These are phyloP conservation scores for Microdochium nivale DNA, from an alignment of 2,329 filamentous ascomycete genomes.

Conservation along the genomic window DNA sequence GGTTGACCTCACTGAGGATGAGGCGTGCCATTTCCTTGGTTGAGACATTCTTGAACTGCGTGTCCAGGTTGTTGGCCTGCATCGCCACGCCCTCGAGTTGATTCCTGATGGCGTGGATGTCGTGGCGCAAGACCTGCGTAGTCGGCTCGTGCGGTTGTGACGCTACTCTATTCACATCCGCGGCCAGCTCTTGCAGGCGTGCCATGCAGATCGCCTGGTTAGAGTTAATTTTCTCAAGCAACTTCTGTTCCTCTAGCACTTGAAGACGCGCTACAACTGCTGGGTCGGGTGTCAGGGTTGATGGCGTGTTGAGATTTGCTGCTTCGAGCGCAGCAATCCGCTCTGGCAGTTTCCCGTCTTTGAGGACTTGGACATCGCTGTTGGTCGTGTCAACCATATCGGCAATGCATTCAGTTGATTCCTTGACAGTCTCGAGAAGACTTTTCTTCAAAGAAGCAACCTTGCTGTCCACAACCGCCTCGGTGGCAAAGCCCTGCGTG, in stretches of 20 bases:
- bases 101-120: neutral
- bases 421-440: neutral
- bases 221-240: neutral
- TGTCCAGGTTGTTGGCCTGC: neutral
- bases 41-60: slow-evolving; percentile 1
- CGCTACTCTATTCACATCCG: too few relatives aligned
- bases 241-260: neutral
- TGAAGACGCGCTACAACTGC: neutral
- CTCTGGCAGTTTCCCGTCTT: slow-evolving; percentile 1
- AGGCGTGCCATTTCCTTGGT: slow-evolving; percentile 1
- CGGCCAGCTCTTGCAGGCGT: neutral
- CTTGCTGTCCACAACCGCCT: neutral
- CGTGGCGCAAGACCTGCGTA: neutral
- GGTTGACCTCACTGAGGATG: slow-evolving; percentile 1
- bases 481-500: neutral
- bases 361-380: slow-evolving; percentile 4
- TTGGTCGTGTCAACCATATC: neutral
- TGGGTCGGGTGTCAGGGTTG: neutral
- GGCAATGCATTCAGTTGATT: neutral
- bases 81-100: neutral
- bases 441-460: neutral
- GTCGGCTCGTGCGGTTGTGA: neutral
- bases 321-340: neutral
- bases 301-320: neutral
- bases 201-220: neutral